Evolutionary conservation across 306 rosid species (phyloP).

Genomic region (Sophora flavescens): DNA sequence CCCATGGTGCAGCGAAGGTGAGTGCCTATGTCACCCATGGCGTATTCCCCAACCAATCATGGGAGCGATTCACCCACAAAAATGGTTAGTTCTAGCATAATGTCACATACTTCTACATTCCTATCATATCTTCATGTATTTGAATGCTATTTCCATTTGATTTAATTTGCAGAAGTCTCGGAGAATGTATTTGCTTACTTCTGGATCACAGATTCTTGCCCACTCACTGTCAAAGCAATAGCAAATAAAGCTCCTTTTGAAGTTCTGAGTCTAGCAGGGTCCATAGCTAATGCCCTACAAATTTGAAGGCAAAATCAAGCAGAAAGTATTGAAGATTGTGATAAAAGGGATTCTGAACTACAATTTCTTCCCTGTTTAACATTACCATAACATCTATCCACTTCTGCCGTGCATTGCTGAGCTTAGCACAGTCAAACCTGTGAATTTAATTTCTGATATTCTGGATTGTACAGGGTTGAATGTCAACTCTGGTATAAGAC

Average conservation of each 20-base stretch:
- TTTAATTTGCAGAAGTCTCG: conserved; percentile 47
- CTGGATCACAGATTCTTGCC: conserved; percentile 99
- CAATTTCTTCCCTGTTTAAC: background rate
- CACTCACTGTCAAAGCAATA: conserved; percentile 79
- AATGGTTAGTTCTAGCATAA: conserved; percentile 58
- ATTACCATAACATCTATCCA: conserved; percentile 35
- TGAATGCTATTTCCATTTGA: conserved; percentile 31
- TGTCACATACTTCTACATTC: background rate
- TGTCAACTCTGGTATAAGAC: conserved; percentile 21
- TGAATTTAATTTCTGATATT: background rate
- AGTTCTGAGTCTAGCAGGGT: conserved; percentile 87
- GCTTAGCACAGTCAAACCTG: conserved; percentile 27
- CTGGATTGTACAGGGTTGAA: conserved; percentile 22
- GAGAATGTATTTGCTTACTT: conserved; percentile 79
- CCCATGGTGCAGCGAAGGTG: conserved; percentile 91
- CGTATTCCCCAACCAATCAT: conserved; percentile 86
- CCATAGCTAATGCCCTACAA: conserved; percentile 86
- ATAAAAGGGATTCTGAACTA: conserved; percentile 34
- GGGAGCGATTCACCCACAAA: conserved; percentile 79
- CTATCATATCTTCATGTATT: background rate
- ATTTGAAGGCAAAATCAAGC: conserved; percentile 53
- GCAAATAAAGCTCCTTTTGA: conserved; percentile 84
- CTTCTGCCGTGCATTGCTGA: conserved; percentile 26
- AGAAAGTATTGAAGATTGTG: conserved; percentile 23
- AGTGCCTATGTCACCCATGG: conserved; percentile 94